Evolutionary conservation across 129 eudicot species (phyloP).

Genomic region (Daucus carota): DH1_v3.0 NC_030388.2:2540001-2540500

Average conservation of each 20-base stretch:
- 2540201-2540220: conserved; percentile 71
- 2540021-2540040: conserved; percentile 36
- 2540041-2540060: background rate
- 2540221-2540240: conserved; percentile 86
- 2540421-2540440: background rate
- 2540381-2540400: background rate
- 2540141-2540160: conserved; percentile 80
- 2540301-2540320: background rate
- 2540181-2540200: conserved; percentile 67
- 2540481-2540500: background rate
- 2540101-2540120: background rate
- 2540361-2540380: background rate
- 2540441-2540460: background rate
- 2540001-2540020: conserved; percentile 94
- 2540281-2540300: conserved; percentile 1
- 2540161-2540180: conserved; percentile 75
- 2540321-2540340: background rate
- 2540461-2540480: background rate
- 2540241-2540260: conserved; percentile 74
- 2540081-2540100: background rate
- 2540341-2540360: too few species aligned
- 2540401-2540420: background rate
- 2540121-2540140: background rate
- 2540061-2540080: background rate
- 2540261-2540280: conserved; percentile 58